These are phyloP conservation scores for Eimeria tenella DNA, from an alignment of 169 alveolate species.

Conservation along the genomic window DNA sequence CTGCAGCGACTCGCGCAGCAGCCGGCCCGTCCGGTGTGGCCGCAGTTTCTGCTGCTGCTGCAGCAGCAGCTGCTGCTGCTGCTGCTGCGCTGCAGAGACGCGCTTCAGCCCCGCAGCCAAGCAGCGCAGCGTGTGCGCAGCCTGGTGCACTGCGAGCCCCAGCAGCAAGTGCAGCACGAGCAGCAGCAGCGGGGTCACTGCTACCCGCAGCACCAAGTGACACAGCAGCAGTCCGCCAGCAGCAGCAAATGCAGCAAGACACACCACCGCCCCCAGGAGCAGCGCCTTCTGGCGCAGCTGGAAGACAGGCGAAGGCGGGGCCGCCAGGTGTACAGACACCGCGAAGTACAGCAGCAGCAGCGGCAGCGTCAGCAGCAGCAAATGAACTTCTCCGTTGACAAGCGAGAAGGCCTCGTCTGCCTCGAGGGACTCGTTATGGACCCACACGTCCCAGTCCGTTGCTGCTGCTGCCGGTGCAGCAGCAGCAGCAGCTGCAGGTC, in stretches of 20 bases:
- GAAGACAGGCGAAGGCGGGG: constrained; percentile 7
- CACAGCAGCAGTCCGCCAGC: constrained; percentile 58
- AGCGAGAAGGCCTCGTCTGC: constrained; percentile 32
- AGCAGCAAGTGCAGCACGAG: constrained; percentile 78
- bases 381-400: constrained; percentile 34
- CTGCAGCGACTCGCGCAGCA: constrained; percentile 1
- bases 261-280: neutral
- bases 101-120: neutral
- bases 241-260: constrained; percentile 51
- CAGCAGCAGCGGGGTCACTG: constrained; percentile 74
- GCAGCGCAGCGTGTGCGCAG: constrained; percentile 43
- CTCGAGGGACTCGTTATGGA: constrained; percentile 32
- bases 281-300: constrained; percentile 17
- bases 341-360: constrained; percentile 34
- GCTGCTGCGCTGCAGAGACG: neutral
- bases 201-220: constrained; percentile 51
- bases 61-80: constrained; percentile 61
- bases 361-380: constrained; percentile 57
- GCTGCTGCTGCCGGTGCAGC: neutral
- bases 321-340: constrained; percentile 32
- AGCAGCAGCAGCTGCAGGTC: neutral
- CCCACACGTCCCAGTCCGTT: constrained; percentile 43
- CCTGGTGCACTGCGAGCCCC: constrained; percentile 57
- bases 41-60: constrained; percentile 25
- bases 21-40: constrained; percentile 1